phyloP scores from a whole-genome alignment of 805 yeast species.

The Zygotorulaspora danielsina region DNA sequence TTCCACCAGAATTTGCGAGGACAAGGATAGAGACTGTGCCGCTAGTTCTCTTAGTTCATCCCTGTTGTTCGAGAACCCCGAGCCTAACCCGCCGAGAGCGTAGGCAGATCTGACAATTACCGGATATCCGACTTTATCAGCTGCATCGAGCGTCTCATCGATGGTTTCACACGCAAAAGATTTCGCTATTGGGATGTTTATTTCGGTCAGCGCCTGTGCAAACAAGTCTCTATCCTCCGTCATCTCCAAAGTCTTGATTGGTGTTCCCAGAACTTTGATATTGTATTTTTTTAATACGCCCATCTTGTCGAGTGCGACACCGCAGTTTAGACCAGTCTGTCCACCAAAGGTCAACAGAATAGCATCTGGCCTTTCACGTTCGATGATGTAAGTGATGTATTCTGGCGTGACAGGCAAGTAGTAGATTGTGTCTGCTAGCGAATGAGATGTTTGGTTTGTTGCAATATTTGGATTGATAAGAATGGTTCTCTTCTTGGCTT shows the following conservation, averaged over 20 bases:
- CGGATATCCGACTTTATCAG: constrained; percentile 84
- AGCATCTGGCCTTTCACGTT: constrained; percentile 95
- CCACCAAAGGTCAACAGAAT: constrained; percentile 96
- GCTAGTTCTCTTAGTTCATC: constrained; percentile 82
- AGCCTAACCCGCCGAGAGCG: constrained; percentile 96
- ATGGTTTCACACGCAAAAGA: constrained; percentile 92
- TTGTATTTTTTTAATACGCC: constrained; percentile 88
- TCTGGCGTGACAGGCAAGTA: constrained; percentile 96
- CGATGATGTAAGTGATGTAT: constrained; percentile 90
- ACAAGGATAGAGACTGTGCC: constrained; percentile 78
- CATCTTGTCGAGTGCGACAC: constrained; percentile 90
- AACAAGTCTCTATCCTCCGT: constrained; percentile 97
- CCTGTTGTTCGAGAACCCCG: constrained; percentile 88
- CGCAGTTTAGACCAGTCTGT: constrained; percentile 95
- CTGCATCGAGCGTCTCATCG: constrained; percentile 91
- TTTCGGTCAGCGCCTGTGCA: constrained; percentile 91
- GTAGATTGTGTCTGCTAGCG: constrained; percentile 92
- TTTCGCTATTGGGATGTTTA: constrained; percentile 93
- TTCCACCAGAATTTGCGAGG: constrained; percentile 95
- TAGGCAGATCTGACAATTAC: constrained; percentile 96
- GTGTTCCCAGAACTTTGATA: constrained; percentile 95
- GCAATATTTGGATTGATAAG: constrained; percentile 95
- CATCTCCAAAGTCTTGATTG: constrained; percentile 90
- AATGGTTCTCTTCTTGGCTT: constrained; percentile 79
- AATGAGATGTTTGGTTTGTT: constrained; percentile 92